Percentiles rank a stretch among this genome's conserved stretches.
Evolutionary conservation across 192 early-diverging fungal species (phyloP).

Genomic region (Chytriomyces confervae): DNA sequence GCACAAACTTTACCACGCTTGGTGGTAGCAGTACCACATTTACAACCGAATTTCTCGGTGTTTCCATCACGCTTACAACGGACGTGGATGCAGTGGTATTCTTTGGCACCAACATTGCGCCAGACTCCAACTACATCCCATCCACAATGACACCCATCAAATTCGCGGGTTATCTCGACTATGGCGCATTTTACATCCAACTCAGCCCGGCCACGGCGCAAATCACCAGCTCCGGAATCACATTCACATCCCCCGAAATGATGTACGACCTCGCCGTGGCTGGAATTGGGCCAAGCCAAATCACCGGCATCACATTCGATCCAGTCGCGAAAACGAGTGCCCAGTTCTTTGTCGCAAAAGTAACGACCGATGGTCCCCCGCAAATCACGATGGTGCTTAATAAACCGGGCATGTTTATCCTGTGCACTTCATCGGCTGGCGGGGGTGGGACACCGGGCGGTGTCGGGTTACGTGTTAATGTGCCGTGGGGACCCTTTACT

Average conservation of each 20-base stretch:
- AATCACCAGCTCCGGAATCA: background rate
- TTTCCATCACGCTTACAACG: background rate
- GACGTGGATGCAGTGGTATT: conserved; percentile 15
- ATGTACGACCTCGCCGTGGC: conserved; percentile 9
- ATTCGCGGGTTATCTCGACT: conserved; percentile 40
- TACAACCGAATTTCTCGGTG: background rate
- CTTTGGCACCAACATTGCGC: conserved; percentile 29
- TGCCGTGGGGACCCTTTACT: background rate
- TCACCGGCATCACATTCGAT: conserved; percentile 25
- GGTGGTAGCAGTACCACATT: background rate
- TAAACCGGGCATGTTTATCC: conserved; percentile 20
- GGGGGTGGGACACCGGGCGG: background rate
- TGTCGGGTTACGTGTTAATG: background rate
- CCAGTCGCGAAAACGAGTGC: conserved; percentile 9
- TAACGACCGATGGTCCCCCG: conserved; percentile 21
- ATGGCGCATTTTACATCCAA: conserved; percentile 28
- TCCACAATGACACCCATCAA: conserved; percentile 6
- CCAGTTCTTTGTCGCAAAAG: conserved; percentile 15
- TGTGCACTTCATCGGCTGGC: background rate
- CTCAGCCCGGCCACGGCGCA: conserved; percentile 15
- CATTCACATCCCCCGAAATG: conserved; percentile 32
- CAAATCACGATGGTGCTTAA: conserved; percentile 18
- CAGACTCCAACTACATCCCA: conserved; percentile 24
- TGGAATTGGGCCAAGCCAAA: background rate
- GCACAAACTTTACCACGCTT: conserved; percentile 19